Percentiles rank a stretch among this genome's conserved stretches.
Evolutionary conservation across 2,329 filamentous ascomycete species (phyloP).

Genomic region (Stachybotrys echinatus): DNA sequence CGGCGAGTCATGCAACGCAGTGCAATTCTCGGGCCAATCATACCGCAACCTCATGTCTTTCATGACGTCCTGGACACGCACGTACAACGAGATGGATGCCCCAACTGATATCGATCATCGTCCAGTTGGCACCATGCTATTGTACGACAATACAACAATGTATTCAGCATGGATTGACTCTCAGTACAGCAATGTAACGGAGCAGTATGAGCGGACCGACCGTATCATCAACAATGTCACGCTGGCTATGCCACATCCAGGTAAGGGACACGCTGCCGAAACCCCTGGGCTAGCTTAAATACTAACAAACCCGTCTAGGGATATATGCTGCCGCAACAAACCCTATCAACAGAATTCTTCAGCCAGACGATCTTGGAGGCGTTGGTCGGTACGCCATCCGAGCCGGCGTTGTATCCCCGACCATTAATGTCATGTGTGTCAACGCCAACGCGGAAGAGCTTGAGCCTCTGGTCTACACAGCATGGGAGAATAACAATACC

Average conservation of each 20-base stretch:
- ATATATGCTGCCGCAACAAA: constrained; percentile 61
- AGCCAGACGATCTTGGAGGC: constrained; percentile 59
- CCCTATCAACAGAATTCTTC: constrained; percentile 59
- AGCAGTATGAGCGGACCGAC: constrained; percentile 39
- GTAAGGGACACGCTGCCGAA: not conserved
- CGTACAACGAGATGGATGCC: constrained; percentile 35
- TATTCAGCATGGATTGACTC: constrained; percentile 63
- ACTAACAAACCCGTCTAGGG: constrained; percentile 15
- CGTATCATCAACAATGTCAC: constrained; percentile 71
- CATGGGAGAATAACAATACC: constrained; percentile 45
- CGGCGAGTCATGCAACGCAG: constrained; percentile 57
- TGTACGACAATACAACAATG: constrained; percentile 70
- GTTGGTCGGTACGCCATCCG: constrained; percentile 63
- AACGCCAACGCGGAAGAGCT: constrained; percentile 58
- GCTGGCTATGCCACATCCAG: constrained; percentile 69
- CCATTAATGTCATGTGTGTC: constrained; percentile 68
- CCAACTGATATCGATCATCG: constrained; percentile 38
- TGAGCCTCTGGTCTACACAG: constrained; percentile 56
- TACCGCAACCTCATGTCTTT: constrained; percentile 67
- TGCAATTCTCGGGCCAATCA: constrained; percentile 64
- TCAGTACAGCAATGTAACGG: constrained; percentile 44
- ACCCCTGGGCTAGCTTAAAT: too few relatives aligned
- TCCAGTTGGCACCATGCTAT: constrained; percentile 54
- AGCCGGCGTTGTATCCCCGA: constrained; percentile 66
- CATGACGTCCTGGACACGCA: constrained; percentile 48